phyloP scores from a whole-genome alignment of 345 rosid species.

The Populus deltoides region DNA sequence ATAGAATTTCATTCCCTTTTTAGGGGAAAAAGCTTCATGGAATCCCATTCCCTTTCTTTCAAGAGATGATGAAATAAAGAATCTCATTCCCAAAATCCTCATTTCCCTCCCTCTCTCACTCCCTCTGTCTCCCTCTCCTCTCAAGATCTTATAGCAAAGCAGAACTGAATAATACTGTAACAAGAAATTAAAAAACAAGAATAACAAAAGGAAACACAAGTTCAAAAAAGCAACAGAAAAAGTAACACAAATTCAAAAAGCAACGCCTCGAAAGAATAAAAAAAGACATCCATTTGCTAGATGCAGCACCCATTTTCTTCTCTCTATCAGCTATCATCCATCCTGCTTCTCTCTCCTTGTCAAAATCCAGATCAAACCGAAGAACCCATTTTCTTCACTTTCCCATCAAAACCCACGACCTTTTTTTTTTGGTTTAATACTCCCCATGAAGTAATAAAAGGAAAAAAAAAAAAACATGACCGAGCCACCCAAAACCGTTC shows the following conservation, averaged over 20 bases:
- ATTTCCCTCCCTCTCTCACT: not conserved
- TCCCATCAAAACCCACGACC: not conserved
- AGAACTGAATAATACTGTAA: not conserved
- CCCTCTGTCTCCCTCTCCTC: not conserved
- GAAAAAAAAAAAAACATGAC: conserved; percentile 17
- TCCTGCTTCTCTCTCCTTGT: not conserved
- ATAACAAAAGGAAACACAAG: not conserved
- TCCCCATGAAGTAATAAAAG: not conserved
- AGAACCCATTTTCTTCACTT: not conserved
- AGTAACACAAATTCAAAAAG: not conserved
- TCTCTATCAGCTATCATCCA: not conserved
- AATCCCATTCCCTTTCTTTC: conserved; percentile 45
- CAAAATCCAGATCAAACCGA: not conserved
- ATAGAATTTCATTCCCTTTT: conserved; percentile 53
- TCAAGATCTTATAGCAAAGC: not conserved
- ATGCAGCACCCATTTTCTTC: conserved; percentile 17
- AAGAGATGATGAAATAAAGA: not conserved
- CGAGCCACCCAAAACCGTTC: conserved; percentile 36
- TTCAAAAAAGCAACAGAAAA: not conserved
- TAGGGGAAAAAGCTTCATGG: conserved; percentile 41
- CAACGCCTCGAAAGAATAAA: conserved; percentile 6
- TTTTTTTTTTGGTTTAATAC: not conserved
- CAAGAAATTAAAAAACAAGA: not conserved
- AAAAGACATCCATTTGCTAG: not conserved
- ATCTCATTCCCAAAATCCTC: conserved; percentile 9